Conservation (phyloP, 352 stramenopile genomes). For the Pythium sukuiense region DNA sequence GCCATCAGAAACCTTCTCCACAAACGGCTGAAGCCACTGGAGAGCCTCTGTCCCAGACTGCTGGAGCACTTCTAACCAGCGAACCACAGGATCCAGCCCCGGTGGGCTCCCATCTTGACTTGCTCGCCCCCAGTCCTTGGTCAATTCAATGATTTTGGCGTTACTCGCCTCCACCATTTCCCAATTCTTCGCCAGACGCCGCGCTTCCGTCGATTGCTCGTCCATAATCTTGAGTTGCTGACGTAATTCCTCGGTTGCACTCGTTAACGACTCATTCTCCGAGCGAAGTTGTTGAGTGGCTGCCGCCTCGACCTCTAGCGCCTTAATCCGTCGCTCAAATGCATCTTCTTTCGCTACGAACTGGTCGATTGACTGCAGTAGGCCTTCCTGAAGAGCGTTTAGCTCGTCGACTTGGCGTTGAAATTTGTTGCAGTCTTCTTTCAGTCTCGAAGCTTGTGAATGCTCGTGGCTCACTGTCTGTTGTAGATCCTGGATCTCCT, state of each 20-base stretch:
- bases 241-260: background rate
- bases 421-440: constrained; percentile 20
- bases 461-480: constrained; percentile 14
- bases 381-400: constrained; percentile 64
- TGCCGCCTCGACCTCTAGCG: constrained; percentile 32
- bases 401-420: constrained; percentile 53
- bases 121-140: background rate
- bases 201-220: background rate
- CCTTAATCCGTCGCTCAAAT: constrained; percentile 12
- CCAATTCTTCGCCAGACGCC: background rate
- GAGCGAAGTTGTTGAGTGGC: background rate
- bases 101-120: background rate
- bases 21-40: constrained; percentile 10
- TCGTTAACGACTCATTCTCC: constrained; percentile 2
- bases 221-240: background rate
- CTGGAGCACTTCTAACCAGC: background rate
- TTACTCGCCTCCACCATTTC: background rate
- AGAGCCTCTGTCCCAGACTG: background rate
- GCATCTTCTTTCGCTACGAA: constrained; percentile 37
- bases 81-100: background rate
- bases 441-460: background rate
- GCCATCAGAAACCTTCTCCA: background rate
- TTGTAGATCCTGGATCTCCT: constrained; percentile 32
- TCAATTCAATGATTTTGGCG: background rate
- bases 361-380: constrained; percentile 59